Conservation (phyloP, 129 eudicot genomes). For the Daucus carota region DH1_v3.0 NC_030385.2:42606001-42606500, state of each 20-base stretch:
- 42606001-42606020: neutral
- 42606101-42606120: slow-evolving; percentile 71
- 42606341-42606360: slow-evolving; percentile 57
- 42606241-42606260: slow-evolving; percentile 24
- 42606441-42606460: neutral
- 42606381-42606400: slow-evolving; percentile 41
- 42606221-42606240: slow-evolving; percentile 19
- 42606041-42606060: too few species aligned
- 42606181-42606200: slow-evolving; percentile 59
- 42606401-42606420: slow-evolving; percentile 59
- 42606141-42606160: slow-evolving; percentile 34
- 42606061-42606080: slow-evolving; percentile 45
- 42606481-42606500: slow-evolving; percentile 43
- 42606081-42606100: slow-evolving; percentile 74
- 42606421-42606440: slow-evolving; percentile 10
- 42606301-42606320: slow-evolving; percentile 48
- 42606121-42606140: slow-evolving; percentile 63
- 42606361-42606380: slow-evolving; percentile 43
- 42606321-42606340: slow-evolving; percentile 59
- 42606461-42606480: slow-evolving; percentile 4
- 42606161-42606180: slow-evolving; percentile 40
- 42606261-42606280: slow-evolving; percentile 52
- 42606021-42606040: slow-evolving; percentile 48
- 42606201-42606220: slow-evolving; percentile 77
- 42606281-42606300: slow-evolving; percentile 77